Percentiles rank a stretch among this genome's conserved stretches.
Evolutionary conservation across 768 basidiomycete genomes (phyloP).

Genomic region (Suillus occidentalis): DNA sequence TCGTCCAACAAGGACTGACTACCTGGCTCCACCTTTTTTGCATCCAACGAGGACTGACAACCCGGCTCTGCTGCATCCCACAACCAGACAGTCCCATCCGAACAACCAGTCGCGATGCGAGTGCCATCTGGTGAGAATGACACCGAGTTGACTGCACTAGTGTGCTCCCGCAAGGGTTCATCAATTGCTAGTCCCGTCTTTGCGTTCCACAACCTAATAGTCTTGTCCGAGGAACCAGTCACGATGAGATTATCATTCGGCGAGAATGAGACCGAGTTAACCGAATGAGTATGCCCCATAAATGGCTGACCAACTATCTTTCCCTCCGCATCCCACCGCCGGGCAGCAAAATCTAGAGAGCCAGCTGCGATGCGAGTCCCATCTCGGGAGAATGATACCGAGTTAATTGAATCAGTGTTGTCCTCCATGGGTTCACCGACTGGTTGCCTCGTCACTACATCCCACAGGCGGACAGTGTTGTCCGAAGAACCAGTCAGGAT

Average conservation of each 20-base stretch:
- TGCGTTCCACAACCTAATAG: not conserved
- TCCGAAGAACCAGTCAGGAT: constrained; percentile 22
- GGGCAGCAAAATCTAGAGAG: constrained; percentile 11
- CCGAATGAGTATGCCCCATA: constrained; percentile 9
- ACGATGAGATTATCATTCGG: constrained; percentile 12
- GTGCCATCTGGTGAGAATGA: constrained; percentile 19
- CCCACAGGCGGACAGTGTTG: constrained; percentile 20
- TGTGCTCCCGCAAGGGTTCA: constrained; percentile 10
- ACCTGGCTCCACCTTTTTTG: not conserved
- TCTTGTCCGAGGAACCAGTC: constrained; percentile 6
- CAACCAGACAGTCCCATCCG: constrained; percentile 7
- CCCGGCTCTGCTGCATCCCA: constrained; percentile 8
- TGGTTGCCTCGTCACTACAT: constrained; percentile 11
- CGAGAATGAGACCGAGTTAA: constrained; percentile 17
- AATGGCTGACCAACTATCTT: constrained; percentile 3
- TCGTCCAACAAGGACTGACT: constrained; percentile 11
- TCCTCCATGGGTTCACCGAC: not conserved
- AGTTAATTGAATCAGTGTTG: constrained; percentile 7
- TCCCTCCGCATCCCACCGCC: constrained; percentile 14
- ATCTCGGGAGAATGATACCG: constrained; percentile 15
- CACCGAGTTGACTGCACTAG: not conserved
- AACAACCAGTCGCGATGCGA: constrained; percentile 10
- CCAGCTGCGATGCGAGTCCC: constrained; percentile 5
- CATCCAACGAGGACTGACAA: not conserved
- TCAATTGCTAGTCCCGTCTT: not conserved